Percentiles rank a stretch among this genome's conserved stretches.
phyloP scores from a whole-genome alignment of 441 rosid genomes.

The Bruguiera hainesii region DNA sequence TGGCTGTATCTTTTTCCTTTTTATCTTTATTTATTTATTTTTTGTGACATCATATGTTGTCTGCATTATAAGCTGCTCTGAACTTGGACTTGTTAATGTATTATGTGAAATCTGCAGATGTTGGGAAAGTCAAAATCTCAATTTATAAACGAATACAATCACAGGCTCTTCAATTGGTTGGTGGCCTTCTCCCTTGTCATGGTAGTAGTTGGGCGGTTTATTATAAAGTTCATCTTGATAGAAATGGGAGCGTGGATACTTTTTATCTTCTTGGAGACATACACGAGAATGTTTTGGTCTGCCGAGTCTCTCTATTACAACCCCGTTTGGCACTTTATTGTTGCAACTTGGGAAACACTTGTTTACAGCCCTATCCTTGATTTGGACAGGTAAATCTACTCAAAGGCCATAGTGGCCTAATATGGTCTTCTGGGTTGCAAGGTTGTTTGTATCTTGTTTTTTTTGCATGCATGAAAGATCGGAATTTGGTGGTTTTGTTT shows the following conservation, averaged over 20 bases:
- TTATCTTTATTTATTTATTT: no score
- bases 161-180: conserved; percentile 94
- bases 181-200: conserved; percentile 90
- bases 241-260: conserved; percentile 97
- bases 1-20: no score
- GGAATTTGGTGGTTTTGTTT: not conserved
- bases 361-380: conserved; percentile 96
- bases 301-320: conserved; percentile 95
- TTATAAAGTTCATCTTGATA: conserved; percentile 79
- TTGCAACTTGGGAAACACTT: conserved; percentile 83
- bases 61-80: conserved; percentile 8
- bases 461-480: not conserved
- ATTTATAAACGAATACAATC: conserved; percentile 96
- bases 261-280: conserved; percentile 95
- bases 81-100: conserved; percentile 1
- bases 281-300: conserved; percentile 96
- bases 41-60: not conserved
- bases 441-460: not conserved
- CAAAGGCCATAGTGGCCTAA: not conserved
- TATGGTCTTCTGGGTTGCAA: not conserved
- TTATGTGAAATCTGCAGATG: conserved; percentile 56
- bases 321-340: conserved; percentile 91
- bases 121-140: conserved; percentile 70
- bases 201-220: conserved; percentile 93
- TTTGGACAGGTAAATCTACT: conserved; percentile 74